Conservation (phyloP, 2,329 filamentous ascomycete genomes). For the Ceratocystis diversiconidia region DNA sequence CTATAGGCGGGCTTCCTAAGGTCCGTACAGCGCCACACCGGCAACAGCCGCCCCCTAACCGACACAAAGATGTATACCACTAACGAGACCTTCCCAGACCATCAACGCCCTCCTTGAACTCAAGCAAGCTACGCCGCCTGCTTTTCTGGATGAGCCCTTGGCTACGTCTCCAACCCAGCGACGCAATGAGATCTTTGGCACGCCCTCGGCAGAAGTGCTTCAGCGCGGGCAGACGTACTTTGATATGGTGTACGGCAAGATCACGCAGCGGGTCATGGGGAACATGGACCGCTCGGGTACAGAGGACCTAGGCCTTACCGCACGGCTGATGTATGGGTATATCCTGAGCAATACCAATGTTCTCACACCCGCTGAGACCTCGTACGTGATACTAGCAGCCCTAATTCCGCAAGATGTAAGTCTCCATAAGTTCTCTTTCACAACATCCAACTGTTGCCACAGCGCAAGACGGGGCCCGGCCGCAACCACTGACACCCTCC, state of each 20-base stretch:
- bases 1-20: conserved; percentile 37
- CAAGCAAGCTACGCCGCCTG: conserved; percentile 30
- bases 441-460: not conserved
- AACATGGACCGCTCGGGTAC: conserved; percentile 36
- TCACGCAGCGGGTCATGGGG: conserved; percentile 33
- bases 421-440: conserved; percentile 1
- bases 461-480: not conserved
- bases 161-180: conserved; percentile 28
- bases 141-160: conserved; percentile 29
- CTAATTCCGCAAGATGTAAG: conserved; percentile 38
- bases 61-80: not conserved
- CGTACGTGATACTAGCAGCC: conserved; percentile 36
- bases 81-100: conserved; percentile 23
- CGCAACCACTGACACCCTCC: not conserved
- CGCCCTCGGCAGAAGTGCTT: conserved; percentile 27
- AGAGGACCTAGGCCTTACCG: conserved; percentile 35
- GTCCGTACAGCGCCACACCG: conserved; percentile 24
- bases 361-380: conserved; percentile 34
- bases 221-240: conserved; percentile 34
- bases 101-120: conserved; percentile 35
- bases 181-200: conserved; percentile 28
- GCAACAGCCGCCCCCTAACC: not conserved
- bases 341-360: conserved; percentile 35
- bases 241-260: conserved; percentile 35
- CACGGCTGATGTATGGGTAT: conserved; percentile 36